phyloP scores from a whole-genome alignment of 2,329 filamentous ascomycete species.

The Pseudofabraea citricarpa region DNA sequence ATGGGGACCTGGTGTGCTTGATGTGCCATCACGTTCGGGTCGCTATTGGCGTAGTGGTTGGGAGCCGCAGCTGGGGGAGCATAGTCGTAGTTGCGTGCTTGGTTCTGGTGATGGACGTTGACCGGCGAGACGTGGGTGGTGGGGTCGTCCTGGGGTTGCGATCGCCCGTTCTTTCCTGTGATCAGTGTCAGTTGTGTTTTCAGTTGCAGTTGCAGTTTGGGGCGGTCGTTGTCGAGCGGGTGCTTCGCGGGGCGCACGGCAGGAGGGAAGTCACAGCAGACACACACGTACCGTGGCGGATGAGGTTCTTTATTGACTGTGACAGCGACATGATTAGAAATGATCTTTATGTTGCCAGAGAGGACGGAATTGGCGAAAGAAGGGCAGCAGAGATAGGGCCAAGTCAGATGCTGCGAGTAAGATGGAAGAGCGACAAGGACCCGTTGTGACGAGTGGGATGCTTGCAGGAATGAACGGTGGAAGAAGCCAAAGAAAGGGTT shows the following conservation, averaged over 20 bases:
- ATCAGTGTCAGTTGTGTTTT: slow-evolving; percentile 31
- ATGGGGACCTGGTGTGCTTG: slow-evolving; percentile 43
- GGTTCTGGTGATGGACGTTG: slow-evolving; percentile 55
- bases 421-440: background rate
- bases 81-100: slow-evolving; percentile 41
- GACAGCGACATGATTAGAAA: slow-evolving; percentile 59
- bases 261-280: slow-evolving; percentile 3
- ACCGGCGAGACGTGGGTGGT: slow-evolving; percentile 38
- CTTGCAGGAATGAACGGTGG: background rate
- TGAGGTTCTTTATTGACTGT: slow-evolving; percentile 97
- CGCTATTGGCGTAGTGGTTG: slow-evolving; percentile 49
- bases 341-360: background rate
- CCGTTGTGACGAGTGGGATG: background rate
- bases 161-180: slow-evolving; percentile 81
- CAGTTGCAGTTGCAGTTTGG: slow-evolving; percentile 17
- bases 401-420: background rate
- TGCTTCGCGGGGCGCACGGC: slow-evolving; percentile 3
- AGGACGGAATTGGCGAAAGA: background rate
- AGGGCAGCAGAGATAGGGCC: background rate
- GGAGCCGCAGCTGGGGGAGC: slow-evolving; percentile 40
- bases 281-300: slow-evolving; percentile 68
- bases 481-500: background rate
- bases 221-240: slow-evolving; percentile 2
- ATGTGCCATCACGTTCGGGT: slow-evolving; percentile 56
- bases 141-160: slow-evolving; percentile 52